Conservation (phyloP, 2,329 filamentous ascomycete species). For the Colletotrichum sp. region DNA sequence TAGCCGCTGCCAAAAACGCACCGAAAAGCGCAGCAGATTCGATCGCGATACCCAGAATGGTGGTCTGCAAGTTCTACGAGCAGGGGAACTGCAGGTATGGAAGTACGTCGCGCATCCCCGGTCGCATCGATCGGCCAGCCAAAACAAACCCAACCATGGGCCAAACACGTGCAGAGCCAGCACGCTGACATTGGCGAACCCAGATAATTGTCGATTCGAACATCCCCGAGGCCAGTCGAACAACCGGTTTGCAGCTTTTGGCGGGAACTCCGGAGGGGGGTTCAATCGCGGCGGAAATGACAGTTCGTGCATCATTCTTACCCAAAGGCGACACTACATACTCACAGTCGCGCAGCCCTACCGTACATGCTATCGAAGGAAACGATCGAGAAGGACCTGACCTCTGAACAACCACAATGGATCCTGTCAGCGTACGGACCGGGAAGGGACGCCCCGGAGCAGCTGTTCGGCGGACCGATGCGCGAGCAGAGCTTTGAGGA, state of each 20-base stretch:
- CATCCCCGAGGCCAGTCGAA: conserved; percentile 42
- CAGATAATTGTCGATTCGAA: conserved; percentile 60
- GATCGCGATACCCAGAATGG: conserved; percentile 30
- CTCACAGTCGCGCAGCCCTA: not conserved
- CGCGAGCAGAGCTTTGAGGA: conserved; percentile 92
- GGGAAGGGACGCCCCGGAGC: conserved; percentile 75
- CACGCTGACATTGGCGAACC: not conserved
- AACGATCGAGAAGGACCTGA: conserved; percentile 70
- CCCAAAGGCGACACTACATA: not conserved
- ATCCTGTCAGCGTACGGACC: conserved; percentile 87
- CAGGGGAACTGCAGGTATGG: conserved; percentile 59
- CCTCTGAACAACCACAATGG: conserved; percentile 78
- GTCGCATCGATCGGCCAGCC: not conserved
- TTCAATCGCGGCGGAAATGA: conserved; percentile 20
- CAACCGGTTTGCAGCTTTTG: conserved; percentile 23
- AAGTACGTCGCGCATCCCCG: conserved; percentile 39
- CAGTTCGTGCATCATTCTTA: not conserved
- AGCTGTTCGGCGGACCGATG: conserved; percentile 80
- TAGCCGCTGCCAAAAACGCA: not conserved
- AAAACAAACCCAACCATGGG: not conserved
- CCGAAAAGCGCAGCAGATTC: not conserved
- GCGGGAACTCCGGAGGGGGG: conserved; percentile 15
- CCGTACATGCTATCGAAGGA: conserved; percentile 62
- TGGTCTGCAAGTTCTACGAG: conserved; percentile 53
- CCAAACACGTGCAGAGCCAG: not conserved